Evolutionary conservation across 768 basidiomycete genomes (phyloP), one percentile per base, ranked within the genome.

Genomic region (Chalciporus chontae): DNA sequence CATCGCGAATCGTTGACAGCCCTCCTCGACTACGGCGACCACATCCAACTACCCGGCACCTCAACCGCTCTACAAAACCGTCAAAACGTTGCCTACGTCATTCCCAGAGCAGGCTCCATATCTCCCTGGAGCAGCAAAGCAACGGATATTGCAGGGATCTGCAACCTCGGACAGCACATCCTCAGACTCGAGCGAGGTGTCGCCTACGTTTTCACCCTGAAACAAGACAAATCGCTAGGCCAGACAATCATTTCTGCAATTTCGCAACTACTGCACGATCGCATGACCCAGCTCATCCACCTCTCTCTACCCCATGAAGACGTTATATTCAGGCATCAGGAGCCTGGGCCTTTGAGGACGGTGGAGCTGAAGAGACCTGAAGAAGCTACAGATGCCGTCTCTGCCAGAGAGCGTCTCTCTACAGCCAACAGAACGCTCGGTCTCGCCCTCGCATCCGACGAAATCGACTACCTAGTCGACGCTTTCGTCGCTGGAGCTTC

Each of bases 51-150:
- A 4, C 64, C 73, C 3, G 68, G 59, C 7, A 84, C 84, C 0
- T 54, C 64, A 10, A 54, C 64, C 18, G 61, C 67, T 23, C 59
- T 73, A 44, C 61, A 63, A 15, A 63, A 63, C 9, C 56, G 54
- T 38, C 50, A 58, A 23, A 79, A 80, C 43, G 71, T 84, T 10
- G 70, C 83, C 37, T 95, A 83, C 64, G 83, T 96, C 36, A 71
- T 88, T 6, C 94, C 94, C 10, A 74, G 94, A 50, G 77, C 83
- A 8, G 94, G 95, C 4, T 94, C 94, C 4, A 87, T 98, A 60
- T 97, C 95, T 4, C 94, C 96, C 2, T 99, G 96, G 96, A 97
- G 95, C 5, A 95, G 90, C 69, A 99, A 99, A 71, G 95, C 96
- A 2, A 97, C 95, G 0, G 94, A 99, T 65, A 98, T 99, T 48